Evolutionary conservation across 805 yeast species (phyloP), one percentile per base, ranked within the genome.

Genomic region (Candida khao-thaluensis): DNA sequence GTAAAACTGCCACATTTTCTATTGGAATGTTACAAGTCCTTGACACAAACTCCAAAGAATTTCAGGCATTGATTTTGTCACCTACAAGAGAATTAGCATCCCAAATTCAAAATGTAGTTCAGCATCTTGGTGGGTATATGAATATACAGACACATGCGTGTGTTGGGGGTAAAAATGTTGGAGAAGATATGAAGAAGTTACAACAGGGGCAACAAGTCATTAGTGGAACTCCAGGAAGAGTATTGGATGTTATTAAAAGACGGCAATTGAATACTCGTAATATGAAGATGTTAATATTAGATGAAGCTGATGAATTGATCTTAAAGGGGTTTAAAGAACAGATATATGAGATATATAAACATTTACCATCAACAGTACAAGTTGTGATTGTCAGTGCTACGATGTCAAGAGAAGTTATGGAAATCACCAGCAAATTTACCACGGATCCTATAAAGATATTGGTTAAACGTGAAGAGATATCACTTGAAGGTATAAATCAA

Each of bases 201-300:
- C 72, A 72, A 42, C 82, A 76, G 50, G 95, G 96, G 46, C 88
- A 82, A 55, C 96, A 93, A 55, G 82, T 93, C 28, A 86, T 93
- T 28, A 90, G 93, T 60, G 99, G 99, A 37, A 93, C 99, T 9
- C 99, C 99, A 23, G 99, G 99, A 41, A 77, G 99, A 58, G 96
- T 91, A 27, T 64, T 76, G 45, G 99, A 93, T 67, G 80, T 93
- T 84, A 80, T 93, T 48, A 85, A 85, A 58, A 79, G 96, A 64
- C 79, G 95, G 50, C 74, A 74, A 52, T 71, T 93, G 53, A 71
- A 73, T 47, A 79, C 93, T 11, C 79, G 89, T 51, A 75, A 81
- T 54, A 73, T 89, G 50, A 88, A 90, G 71, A 83, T 93, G 85
- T 71, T 91, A 50, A 79, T 93, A 48, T 70, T 93, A 54, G 99